phyloP scores from a whole-genome alignment of 1,284 basidiomycete genomes.

The Sporisorium reilianum region DNA sequence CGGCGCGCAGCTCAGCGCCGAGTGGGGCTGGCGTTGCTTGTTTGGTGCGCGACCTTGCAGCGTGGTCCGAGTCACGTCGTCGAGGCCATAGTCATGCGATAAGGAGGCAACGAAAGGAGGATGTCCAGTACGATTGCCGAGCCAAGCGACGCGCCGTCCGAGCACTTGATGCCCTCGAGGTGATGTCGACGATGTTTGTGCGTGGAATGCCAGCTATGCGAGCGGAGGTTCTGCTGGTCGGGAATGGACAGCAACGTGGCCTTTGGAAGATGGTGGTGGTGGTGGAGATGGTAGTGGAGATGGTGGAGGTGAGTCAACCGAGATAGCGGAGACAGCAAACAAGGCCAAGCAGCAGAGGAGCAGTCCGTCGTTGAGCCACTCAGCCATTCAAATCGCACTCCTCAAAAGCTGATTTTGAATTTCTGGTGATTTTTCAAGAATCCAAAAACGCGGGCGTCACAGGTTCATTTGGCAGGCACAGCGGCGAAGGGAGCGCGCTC shows the following conservation, averaged over 20 bases:
- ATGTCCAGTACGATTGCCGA: neutral
- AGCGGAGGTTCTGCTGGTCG: too few relatives aligned
- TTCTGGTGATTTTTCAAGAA: neutral
- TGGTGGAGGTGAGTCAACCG: neutral
- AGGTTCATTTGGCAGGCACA: neutral
- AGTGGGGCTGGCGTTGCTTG: conserved; percentile 1
- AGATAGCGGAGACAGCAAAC: neutral
- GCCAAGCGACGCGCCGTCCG: neutral
- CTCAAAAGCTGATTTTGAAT: conserved; percentile 1
- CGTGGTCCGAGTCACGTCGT: neutral
- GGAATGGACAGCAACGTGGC: neutral
- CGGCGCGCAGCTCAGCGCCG: neutral
- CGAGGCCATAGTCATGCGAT: neutral
- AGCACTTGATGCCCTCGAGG: neutral
- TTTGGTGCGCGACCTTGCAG: conserved; percentile 2
- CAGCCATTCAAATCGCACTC: too few relatives aligned
- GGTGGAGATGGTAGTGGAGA: neutral
- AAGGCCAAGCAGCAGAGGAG: too few relatives aligned
- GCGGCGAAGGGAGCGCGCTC: neutral
- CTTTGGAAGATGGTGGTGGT: too few relatives aligned
- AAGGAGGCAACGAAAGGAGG: neutral
- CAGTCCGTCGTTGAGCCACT: too few relatives aligned
- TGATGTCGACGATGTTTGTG: neutral
- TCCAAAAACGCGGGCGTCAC: neutral
- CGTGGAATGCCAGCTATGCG: too few relatives aligned